Base-by-base conservation (phyloP, 768 basidiomycete genomes). In the Galerina sulciceps region DNA sequence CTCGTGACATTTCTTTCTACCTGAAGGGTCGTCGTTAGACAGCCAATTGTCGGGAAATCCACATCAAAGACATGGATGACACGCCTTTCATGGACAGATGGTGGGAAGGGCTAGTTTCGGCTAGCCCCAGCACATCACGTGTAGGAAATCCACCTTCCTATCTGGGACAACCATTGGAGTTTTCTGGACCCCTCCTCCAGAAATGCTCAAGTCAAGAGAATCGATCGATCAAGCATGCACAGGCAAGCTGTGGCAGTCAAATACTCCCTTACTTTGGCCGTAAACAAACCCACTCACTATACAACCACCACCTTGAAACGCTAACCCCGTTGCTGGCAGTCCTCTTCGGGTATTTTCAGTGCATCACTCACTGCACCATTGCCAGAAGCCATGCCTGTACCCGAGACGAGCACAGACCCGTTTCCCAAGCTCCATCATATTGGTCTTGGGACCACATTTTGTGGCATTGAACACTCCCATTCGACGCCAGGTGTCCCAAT, bases 371-470 rank as follows among this genome's bases (percentile, higher is more conserved):
- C 54, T 53, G 56, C 62, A 50, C 55, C 51, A 14, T 22, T 51
- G 37, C 49, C 35, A 51, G 37, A 50, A 31, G 26, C 57, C 60
- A 75, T 75, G 76, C 73, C 74, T 66, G 50, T 61, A 61, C 56
- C 70, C 55, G 60, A 61, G 45, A 35, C 58, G 34, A 57, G 61
- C 55, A 55, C 64, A 48, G 59, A 64, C 15, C 58, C 66, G 11
- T 65, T 63, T 38, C 74, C 75, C 35, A 71, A 72, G 57, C 60
- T 88, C 44, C 77, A 82, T 60, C 88, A 91, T 71, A 55, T 74
- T 36, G 67, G 71, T 36, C 85, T 93, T 48, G 69, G 80, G 47
- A 86, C 90, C 0, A 84, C 86, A 9, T 91, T 93, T 73, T 77
- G 76, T 38, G 91, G 91, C 53, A 65, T 88, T 44, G 77, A 84